Base-by-base conservation (phyloP, 164 flowering plant species). In the Stephania cephalantha region DNA sequence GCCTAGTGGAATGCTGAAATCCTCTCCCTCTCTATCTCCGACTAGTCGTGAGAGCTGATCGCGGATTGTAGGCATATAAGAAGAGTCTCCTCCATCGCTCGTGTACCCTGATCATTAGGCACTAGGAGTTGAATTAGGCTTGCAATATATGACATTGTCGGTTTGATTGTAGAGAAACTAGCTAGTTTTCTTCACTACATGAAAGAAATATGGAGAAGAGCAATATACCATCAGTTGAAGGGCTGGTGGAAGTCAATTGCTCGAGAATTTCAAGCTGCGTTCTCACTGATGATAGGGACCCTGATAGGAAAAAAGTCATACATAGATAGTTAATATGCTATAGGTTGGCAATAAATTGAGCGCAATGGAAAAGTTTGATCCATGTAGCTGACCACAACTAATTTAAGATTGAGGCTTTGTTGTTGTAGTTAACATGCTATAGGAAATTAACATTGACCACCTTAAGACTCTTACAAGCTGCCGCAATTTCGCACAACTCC, bases 1-100 rank as follows among this genome's bases (percentile, higher is more conserved):
- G 29, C 97, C 99, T 48, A 95, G 71, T 5, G 89, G 93, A 75
- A 95, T 81, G 81, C 75, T 88, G 83, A 91, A 95, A 78, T 92
- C 90, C 73, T 84, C 97, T 46, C 81, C 83, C 1, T 86, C 94
- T 73, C 89, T 86, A 72, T 81, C 90, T 58, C 89, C 89, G 20
- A 85, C 82, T 71, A 95, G 78, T 78, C 78, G 87, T 4, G 80
- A 85, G 13, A 95, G 90, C 83, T 91, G 97, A 17, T 91, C 89
- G 5, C 97, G 85, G 31, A 95, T 88, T 0, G 93, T 87, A 12
- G 80, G 84, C 69, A 78, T 81, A 63, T 42, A 4, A 4, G 83
- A 79, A 12, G 9, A 48, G 72, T 77, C 76, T 13, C 85, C 75
- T 17, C 85, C 89, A 82, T 88, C 96, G 77, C 88, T 88, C 75